Conservation (phyloP, 2,329 filamentous ascomycete species). For the Trichoderma atrobrunneum region DNA sequence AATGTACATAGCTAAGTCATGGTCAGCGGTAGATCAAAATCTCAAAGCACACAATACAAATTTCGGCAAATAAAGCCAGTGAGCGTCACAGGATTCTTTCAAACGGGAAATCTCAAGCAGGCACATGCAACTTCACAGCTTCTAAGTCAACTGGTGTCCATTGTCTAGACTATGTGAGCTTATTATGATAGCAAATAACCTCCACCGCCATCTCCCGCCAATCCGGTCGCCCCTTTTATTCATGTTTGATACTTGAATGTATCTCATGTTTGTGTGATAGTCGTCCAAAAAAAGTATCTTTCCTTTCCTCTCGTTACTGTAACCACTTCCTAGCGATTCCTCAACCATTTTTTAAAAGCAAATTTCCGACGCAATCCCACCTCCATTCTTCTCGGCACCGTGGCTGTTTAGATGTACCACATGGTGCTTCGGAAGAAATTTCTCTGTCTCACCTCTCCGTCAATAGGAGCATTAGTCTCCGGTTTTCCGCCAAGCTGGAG, state of each 20-base stretch:
- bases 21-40: neutral
- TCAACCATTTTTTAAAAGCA: neutral
- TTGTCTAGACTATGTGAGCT: slow-evolving; percentile 2
- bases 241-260: neutral
- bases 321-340: neutral
- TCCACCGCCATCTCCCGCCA: slow-evolving; percentile 37
- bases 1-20: neutral
- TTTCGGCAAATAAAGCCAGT: neutral
- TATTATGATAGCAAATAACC: slow-evolving; percentile 24
- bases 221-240: slow-evolving; percentile 36
- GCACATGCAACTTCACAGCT: neutral
- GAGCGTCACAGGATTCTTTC: neutral
- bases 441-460: slow-evolving; percentile 34
- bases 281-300: neutral
- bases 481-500: slow-evolving; percentile 32
- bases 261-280: neutral
- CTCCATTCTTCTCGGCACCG: neutral
- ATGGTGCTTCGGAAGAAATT: slow-evolving; percentile 40
- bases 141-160: neutral
- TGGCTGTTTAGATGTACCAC: slow-evolving; percentile 42
- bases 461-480: slow-evolving; percentile 23
- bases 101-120: neutral
- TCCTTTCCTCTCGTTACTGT: neutral
- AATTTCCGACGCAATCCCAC: neutral
- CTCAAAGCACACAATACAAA: neutral